A percentile compares a stretch with the other conserved stretches of the same genome.
These are phyloP conservation scores for Termitomyces sp. DNA, from an alignment of 768 basidiomycete genomes.

Conservation along the genomic window DNA sequence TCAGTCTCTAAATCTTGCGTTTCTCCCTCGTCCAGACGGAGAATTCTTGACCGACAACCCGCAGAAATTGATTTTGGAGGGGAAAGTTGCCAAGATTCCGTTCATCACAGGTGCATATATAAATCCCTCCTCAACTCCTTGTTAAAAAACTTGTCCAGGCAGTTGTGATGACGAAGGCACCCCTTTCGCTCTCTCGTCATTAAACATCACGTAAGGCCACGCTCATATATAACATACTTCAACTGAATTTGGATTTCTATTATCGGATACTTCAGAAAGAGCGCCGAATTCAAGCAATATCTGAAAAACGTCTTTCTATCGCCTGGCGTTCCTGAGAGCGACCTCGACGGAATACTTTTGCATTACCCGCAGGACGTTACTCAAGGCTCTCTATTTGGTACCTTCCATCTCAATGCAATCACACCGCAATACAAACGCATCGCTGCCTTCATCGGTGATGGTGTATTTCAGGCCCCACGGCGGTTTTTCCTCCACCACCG, in stretches of 20 bases:
- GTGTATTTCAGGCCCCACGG: conserved; percentile 44
- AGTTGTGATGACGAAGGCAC: conserved; percentile 59
- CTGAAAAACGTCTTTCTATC: conserved; percentile 26
- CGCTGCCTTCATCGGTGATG: conserved; percentile 45
- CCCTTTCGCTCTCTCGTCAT: conserved; percentile 35
- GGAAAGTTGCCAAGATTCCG: conserved; percentile 42
- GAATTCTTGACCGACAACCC: conserved; percentile 41
- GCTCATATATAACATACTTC: too few species aligned
- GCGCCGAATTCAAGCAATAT: conserved; percentile 21
- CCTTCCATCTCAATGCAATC: conserved; percentile 35
- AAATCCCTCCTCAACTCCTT: conserved; percentile 5
- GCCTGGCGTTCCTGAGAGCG: conserved; percentile 20
- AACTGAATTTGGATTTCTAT: background rate
- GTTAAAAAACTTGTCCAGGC: conserved; percentile 20
- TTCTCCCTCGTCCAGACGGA: conserved; percentile 46
- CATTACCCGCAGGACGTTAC: conserved; percentile 34
- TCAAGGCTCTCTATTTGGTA: conserved; percentile 50
- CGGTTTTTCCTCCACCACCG: conserved; percentile 36
- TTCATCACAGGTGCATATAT: conserved; percentile 34
- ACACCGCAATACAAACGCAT: conserved; percentile 47
- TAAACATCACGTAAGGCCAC: conserved; percentile 40
- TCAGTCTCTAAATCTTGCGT: conserved; percentile 40
- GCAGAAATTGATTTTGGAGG: conserved; percentile 33
- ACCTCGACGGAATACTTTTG: conserved; percentile 23
- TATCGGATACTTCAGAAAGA: conserved; percentile 14